These are phyloP conservation scores for Saccharomycopsis malanga DNA, from an alignment of 805 yeast genomes.

Conservation along the genomic window DNA sequence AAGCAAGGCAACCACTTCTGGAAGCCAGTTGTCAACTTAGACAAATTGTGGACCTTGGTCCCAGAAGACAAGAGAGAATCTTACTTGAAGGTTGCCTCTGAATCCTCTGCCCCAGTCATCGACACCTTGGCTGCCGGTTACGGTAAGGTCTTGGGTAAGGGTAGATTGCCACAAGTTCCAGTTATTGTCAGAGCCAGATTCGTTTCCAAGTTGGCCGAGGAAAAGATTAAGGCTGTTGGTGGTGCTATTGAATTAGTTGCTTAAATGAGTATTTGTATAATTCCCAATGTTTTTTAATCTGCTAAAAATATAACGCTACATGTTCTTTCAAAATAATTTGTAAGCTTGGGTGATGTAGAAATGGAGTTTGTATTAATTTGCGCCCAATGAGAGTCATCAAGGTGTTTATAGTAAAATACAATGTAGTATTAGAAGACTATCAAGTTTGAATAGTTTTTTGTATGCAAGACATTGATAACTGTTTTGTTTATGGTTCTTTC, in stretches of 20 bases:
- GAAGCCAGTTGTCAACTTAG: slow-evolving; percentile 97
- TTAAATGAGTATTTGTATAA: slow-evolving; percentile 38
- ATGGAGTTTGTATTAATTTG: too few species aligned
- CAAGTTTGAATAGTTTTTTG: too few species aligned
- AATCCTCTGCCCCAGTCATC: slow-evolving; percentile 95
- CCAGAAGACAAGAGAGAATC: slow-evolving; percentile 92
- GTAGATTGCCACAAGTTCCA: slow-evolving; percentile 96
- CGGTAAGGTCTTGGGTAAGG: slow-evolving; percentile 99
- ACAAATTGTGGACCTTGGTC: slow-evolving; percentile 96
- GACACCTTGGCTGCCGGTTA: slow-evolving; percentile 99
- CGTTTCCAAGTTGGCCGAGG: slow-evolving; percentile 98
- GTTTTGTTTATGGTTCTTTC: too few species aligned
- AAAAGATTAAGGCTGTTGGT: slow-evolving; percentile 99
- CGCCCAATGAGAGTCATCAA: too few species aligned
- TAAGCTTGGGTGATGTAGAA: too few species aligned
- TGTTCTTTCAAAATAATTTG: not conserved
- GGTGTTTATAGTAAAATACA: too few species aligned
- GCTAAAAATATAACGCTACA: not conserved
- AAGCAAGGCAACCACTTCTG: slow-evolving; percentile 90
- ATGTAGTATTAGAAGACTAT: too few species aligned
- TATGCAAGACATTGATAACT: too few species aligned
- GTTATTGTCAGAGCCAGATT: slow-evolving; percentile 99
- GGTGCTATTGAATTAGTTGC: slow-evolving; percentile 99
- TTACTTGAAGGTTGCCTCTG: slow-evolving; percentile 75
- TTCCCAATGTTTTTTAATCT: slow-evolving; percentile 7